These are phyloP conservation scores for Tricharina praecox DNA, from an alignment of 495 filamentous ascomycete genomes.

Conservation along the genomic window DNA sequence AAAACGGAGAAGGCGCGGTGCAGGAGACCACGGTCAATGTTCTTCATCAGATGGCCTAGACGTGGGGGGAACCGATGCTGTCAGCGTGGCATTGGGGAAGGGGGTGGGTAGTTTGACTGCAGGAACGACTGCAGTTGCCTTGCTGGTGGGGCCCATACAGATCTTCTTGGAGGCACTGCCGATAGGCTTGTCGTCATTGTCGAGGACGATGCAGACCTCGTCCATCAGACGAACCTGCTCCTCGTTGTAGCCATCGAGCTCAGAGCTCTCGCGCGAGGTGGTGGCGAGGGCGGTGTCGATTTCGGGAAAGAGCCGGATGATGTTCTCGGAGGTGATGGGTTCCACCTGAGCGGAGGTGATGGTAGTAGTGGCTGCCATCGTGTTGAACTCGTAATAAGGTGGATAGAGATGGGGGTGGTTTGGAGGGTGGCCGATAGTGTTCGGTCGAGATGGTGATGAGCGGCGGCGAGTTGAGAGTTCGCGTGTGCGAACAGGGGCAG, in stretches of 20 bases:
- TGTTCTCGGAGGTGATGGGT: constrained; percentile 65
- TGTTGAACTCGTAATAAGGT: no score
- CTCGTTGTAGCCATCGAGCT: constrained; percentile 80
- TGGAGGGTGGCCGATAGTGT: no score
- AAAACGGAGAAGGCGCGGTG: constrained; percentile 97
- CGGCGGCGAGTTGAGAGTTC: no score
- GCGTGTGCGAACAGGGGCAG: no score
- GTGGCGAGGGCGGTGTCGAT: constrained; percentile 69
- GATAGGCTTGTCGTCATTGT: constrained; percentile 83
- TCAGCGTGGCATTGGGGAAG: not conserved
- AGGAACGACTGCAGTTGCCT: not conserved
- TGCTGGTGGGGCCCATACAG: constrained; percentile 35
- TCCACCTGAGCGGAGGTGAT: constrained; percentile 30
- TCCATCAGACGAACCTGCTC: constrained; percentile 98
- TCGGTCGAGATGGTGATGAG: no score
- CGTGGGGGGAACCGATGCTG: no score
- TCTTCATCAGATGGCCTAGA: constrained; percentile 98
- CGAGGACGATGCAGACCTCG: constrained; percentile 93
- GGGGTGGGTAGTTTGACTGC: not conserved
- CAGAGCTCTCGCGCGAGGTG: constrained; percentile 27
- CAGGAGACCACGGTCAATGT: constrained; percentile 85
- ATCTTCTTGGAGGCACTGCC: constrained; percentile 96
- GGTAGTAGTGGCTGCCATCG: constrained; percentile 17
- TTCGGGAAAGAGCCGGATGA: constrained; percentile 73
- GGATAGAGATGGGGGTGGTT: no score